Base-by-base conservation (phyloP, 768 basidiomycete genomes). In the Mycena venus region DNA sequence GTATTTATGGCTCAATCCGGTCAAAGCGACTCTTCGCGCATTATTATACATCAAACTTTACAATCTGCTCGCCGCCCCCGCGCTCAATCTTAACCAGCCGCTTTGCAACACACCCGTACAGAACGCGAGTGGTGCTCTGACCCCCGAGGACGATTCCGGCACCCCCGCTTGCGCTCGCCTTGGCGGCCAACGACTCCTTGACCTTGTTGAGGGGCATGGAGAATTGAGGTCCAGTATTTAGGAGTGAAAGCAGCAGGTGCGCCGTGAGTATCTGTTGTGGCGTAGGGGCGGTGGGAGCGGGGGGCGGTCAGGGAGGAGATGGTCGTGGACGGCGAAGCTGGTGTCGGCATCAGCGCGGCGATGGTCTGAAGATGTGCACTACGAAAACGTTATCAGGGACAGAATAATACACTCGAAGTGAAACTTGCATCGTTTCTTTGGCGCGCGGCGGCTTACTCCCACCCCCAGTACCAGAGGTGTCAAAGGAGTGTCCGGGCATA, bases 21-120 rank as follows among this genome's bases (percentile, higher is more conserved):
- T 62, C 60, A 42, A 62, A 62, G 61, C 61, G 42, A 19, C 0
- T 11, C 10, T 10, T 59, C 58, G 58, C 51, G 36, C 7, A 7
- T 38, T 38, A n/a, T 31, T 55, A 92, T 55, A 90, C 77, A 80
- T 94, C 92, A 80, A 95, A 96, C 74, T 89, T 90, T 29, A 95
- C 93, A 9, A 91, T 86, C 80, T 96, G 94, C 79, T 94, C 94
- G 38, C 94, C 88, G 6, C 91, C 89, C 23, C 93, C 90, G 51
- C 95, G 86, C 63, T 95, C 94, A 75, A 95, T 94, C 82, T 90
- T 93, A 72, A 96, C 80, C 63, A 96, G 83, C 73, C 93, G 87
- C 83, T 95, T 96, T 19, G 93, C 95, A n/a, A 95, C 93, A 79
- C 94, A 95, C 2, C 87, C 91, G 78, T 94, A 96, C 15, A 95